These are phyloP conservation scores for Bruguiera gymnorhiza DNA, from an alignment of 345 rosid genomes.

Conservation along the genomic window DNA sequence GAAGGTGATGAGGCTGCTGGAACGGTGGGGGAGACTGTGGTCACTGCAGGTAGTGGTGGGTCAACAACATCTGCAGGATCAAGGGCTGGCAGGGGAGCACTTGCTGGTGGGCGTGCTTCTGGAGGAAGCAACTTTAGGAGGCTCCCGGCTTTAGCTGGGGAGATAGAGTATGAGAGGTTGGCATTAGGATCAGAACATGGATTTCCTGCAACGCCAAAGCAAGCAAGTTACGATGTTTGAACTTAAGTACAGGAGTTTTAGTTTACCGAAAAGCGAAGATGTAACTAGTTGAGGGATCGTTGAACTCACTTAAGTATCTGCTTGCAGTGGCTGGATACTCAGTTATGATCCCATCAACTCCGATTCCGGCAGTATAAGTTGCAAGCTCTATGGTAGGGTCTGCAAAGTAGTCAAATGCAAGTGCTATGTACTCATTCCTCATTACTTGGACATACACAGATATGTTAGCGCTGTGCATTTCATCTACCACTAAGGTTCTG, in stretches of 20 bases:
- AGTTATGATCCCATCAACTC: constrained; percentile 64
- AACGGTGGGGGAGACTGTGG: constrained; percentile 9
- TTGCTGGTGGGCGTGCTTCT: constrained; percentile 4
- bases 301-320: constrained; percentile 60
- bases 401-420: constrained; percentile 62
- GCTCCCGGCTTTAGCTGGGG: constrained; percentile 51
- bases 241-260: background rate
- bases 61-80: constrained; percentile 50
- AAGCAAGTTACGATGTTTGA: no score
- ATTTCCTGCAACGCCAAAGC: constrained; percentile 42
- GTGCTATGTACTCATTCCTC: constrained; percentile 57
- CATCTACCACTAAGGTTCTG: constrained; percentile 43
- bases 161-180: constrained; percentile 30
- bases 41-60: constrained; percentile 78
- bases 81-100: constrained; percentile 48
- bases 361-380: constrained; percentile 40
- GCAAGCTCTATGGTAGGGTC: constrained; percentile 75
- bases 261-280: background rate
- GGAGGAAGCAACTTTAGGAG: constrained; percentile 26
- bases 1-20: constrained; percentile 15
- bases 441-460: constrained; percentile 62
- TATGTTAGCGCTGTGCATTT: constrained; percentile 58
- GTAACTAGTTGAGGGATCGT: background rate
- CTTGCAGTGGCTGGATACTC: constrained; percentile 77
- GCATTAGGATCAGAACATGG: constrained; percentile 48